A percentile compares a stretch with the other conserved stretches of the same genome.
Evolutionary conservation across 2,329 filamentous ascomycete species (phyloP).

Genomic region (Domatiomyces globalis): DNA sequence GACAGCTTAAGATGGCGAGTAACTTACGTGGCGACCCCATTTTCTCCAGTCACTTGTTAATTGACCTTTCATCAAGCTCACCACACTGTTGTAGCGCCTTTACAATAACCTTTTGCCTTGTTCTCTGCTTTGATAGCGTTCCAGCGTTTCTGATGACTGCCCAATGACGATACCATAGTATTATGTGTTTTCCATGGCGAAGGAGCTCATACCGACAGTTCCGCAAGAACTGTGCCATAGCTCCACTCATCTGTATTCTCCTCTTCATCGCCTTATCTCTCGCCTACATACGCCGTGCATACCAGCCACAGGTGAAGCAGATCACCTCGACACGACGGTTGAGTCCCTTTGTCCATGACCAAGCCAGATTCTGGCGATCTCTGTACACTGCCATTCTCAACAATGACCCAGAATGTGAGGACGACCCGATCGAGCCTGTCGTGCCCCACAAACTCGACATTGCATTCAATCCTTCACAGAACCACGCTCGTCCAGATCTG

Average conservation of each 20-base stretch:
- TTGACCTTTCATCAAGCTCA: not conserved
- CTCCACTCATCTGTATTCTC: not conserved
- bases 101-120: not conserved
- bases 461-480: conserved; percentile 12
- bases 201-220: not conserved
- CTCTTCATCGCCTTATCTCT: not conserved
- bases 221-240: not conserved
- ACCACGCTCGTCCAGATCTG: conserved; percentile 24
- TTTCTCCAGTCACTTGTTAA: not conserved
- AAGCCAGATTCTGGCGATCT: conserved; percentile 15
- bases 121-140: not conserved
- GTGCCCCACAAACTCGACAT: conserved; percentile 16
- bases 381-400: conserved; percentile 14
- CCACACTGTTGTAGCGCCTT: not conserved
- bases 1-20: no score
- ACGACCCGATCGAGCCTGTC: conserved; percentile 13
- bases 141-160: not conserved
- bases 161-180: not conserved
- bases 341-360: conserved; percentile 10
- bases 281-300: not conserved
- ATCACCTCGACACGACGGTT: not conserved
- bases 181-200: not conserved
- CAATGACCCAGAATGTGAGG: conserved; percentile 14
- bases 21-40: not conserved
- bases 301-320: not conserved